Conservation (phyloP, 2,329 filamentous ascomycete genomes). For the Aspergillus sp. region DNA sequence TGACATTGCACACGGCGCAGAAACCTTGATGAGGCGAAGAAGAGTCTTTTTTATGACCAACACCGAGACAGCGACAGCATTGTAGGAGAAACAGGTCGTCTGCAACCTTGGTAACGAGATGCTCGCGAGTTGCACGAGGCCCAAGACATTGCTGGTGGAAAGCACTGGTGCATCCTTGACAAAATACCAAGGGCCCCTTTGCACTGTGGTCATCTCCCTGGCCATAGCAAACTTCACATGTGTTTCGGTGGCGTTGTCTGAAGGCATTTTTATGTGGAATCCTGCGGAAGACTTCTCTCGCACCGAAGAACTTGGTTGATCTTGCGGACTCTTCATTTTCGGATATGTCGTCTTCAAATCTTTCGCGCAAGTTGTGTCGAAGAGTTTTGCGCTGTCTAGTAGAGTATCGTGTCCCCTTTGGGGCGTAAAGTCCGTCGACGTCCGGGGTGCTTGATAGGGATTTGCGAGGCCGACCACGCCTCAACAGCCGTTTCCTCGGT, state of each 20-base stretch:
- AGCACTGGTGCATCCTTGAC: conserved; percentile 82
- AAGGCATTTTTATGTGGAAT: conserved; percentile 65
- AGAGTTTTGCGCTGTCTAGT: conserved; percentile 25
- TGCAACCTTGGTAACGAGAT: conserved; percentile 81
- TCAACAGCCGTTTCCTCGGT: conserved; percentile 7
- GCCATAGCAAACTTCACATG: conserved; percentile 70
- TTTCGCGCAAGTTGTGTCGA: conserved; percentile 45
- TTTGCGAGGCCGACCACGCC: conserved; percentile 6
- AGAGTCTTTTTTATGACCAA: conserved; percentile 64
- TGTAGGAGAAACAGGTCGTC: conserved; percentile 80
- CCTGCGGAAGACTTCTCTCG: conserved; percentile 71
- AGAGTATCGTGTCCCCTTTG: conserved; percentile 27
- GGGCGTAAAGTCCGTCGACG: conserved; percentile 11
- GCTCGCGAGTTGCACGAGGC: conserved; percentile 69
- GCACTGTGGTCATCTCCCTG: conserved; percentile 48
- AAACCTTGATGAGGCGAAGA: conserved; percentile 66
- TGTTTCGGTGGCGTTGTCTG: conserved; percentile 62
- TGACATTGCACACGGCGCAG: conserved; percentile 67
- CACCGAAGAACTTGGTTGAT: conserved; percentile 48
- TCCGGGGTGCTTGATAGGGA: conserved; percentile 9
- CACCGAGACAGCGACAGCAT: conserved; percentile 78
- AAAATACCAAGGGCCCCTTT: conserved; percentile 74
- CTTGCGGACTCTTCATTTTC: conserved; percentile 48
- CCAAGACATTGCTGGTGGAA: conserved; percentile 86
- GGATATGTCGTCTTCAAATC: conserved; percentile 34